Percentiles rank a stretch among this genome's conserved stretches.
These are phyloP conservation scores for Puccinia hordei DNA, from an alignment of 1,284 basidiomycete genomes.

Conservation along the genomic window DNA sequence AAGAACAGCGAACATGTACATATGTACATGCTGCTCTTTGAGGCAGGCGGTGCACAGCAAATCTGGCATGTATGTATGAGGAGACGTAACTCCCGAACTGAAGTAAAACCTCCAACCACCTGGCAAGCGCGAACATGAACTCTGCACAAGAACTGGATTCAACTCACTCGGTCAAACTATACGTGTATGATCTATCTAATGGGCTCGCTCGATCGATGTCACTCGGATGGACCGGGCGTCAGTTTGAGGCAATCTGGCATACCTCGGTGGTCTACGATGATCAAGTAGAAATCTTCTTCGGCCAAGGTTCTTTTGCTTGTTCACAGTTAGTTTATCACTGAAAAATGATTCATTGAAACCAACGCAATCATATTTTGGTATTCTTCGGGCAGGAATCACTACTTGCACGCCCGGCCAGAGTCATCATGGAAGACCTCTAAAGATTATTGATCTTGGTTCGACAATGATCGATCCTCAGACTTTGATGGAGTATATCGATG, in stretches of 20 bases:
- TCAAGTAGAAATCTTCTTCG: constrained; percentile 59
- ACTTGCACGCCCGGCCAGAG: constrained; percentile 32
- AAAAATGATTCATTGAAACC: neutral
- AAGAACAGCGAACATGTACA: too few relatives aligned
- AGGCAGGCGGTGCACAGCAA: too few relatives aligned
- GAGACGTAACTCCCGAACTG: too few relatives aligned
- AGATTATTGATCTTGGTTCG: constrained; percentile 57
- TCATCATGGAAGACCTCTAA: constrained; percentile 59
- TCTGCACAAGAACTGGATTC: constrained; percentile 17
- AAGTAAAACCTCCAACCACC: neutral
- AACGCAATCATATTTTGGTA: neutral
- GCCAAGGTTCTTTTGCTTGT: constrained; percentile 58
- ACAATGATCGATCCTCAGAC: constrained; percentile 59
- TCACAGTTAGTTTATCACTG: constrained; percentile 31
- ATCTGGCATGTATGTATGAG: too few relatives aligned
- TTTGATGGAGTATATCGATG: constrained; percentile 58
- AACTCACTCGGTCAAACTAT: constrained; percentile 55
- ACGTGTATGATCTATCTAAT: constrained; percentile 59
- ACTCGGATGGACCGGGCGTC: constrained; percentile 55
- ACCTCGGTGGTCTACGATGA: constrained; percentile 59
- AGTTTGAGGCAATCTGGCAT: constrained; percentile 57
- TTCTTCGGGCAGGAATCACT: constrained; percentile 29
- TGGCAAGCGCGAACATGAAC: neutral
- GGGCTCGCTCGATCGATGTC: constrained; percentile 58
- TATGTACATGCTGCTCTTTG: too few relatives aligned